phyloP scores from a whole-genome alignment of 768 basidiomycete species.

The Polyporus arcularius region DNA sequence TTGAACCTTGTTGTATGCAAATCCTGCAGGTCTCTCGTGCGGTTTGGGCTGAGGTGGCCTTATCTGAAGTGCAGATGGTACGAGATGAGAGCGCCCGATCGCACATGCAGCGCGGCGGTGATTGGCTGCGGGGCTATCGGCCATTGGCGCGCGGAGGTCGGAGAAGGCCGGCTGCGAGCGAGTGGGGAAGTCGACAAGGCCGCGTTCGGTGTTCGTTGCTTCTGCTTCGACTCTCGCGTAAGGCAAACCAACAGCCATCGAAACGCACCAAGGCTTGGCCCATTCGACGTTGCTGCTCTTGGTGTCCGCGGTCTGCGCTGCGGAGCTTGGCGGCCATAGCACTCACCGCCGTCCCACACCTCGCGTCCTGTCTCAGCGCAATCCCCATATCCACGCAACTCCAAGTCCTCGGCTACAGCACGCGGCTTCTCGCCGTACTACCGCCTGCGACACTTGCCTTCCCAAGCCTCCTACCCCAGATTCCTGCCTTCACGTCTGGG shows the following conservation, averaged over 20 bases:
- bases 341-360: neutral
- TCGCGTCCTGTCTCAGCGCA: neutral
- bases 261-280: neutral
- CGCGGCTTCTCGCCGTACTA: neutral
- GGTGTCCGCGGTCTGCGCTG: neutral
- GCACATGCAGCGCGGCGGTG: neutral
- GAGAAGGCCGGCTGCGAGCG: neutral
- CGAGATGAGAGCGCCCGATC: constrained; percentile 4
- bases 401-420: neutral
- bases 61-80: constrained; percentile 2
- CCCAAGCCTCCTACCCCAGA: constrained; percentile 5
- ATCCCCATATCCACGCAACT: neutral
- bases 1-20: neutral
- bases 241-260: neutral
- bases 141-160: neutral
- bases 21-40: no score
- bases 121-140: constrained; percentile 15
- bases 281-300: neutral
- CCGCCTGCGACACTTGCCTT: neutral
- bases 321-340: neutral
- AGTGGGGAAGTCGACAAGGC: neutral
- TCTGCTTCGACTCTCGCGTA: no score
- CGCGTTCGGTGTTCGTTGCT: neutral
- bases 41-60: no score
- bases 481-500: neutral